phyloP scores from a whole-genome alignment of 352 stramenopile species.

The Phytopythium ostracodes region DNA sequence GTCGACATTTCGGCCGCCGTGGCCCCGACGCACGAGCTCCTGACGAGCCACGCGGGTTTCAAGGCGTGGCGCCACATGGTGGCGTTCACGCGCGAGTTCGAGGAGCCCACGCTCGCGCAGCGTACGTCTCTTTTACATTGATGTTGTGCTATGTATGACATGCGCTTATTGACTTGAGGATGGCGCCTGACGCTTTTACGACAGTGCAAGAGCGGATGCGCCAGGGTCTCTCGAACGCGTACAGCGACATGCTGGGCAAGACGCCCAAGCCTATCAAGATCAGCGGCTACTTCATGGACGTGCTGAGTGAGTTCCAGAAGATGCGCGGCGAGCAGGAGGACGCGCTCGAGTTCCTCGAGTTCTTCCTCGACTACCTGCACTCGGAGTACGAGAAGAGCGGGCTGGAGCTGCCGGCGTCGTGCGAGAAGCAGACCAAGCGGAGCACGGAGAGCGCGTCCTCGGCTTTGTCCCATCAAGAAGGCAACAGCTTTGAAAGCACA shows the following conservation, averaged over 20 bases:
- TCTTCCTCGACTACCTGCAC: constrained; percentile 82
- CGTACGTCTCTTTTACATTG: constrained; percentile 43
- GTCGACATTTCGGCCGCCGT: constrained; percentile 54
- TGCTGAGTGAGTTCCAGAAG: constrained; percentile 79
- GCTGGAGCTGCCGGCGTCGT: constrained; percentile 45
- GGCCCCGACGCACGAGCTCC: constrained; percentile 36
- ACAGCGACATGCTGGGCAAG: constrained; percentile 39
- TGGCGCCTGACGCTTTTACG: neutral
- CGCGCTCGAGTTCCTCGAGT: constrained; percentile 83
- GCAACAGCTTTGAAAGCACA: neutral
- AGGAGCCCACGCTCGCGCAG: constrained; percentile 69
- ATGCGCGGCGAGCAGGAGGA: constrained; percentile 81
- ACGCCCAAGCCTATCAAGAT: constrained; percentile 68
- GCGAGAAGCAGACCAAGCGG: constrained; percentile 60
- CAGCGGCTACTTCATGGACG: constrained; percentile 79
- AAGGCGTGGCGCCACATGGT: constrained; percentile 78
- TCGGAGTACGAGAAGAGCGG: constrained; percentile 77
- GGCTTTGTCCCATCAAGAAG: neutral
- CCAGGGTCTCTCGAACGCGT: constrained; percentile 12
- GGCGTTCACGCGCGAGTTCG: constrained; percentile 75
- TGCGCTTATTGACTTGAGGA: neutral
- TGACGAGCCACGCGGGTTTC: constrained; percentile 44
- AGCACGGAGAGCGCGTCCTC: constrained; percentile 11
- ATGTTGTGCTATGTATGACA: no score
- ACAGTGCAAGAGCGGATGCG: constrained; percentile 17